Base-by-base conservation (phyloP, 768 basidiomycete species). In the Podaxis rugospora region DNA sequence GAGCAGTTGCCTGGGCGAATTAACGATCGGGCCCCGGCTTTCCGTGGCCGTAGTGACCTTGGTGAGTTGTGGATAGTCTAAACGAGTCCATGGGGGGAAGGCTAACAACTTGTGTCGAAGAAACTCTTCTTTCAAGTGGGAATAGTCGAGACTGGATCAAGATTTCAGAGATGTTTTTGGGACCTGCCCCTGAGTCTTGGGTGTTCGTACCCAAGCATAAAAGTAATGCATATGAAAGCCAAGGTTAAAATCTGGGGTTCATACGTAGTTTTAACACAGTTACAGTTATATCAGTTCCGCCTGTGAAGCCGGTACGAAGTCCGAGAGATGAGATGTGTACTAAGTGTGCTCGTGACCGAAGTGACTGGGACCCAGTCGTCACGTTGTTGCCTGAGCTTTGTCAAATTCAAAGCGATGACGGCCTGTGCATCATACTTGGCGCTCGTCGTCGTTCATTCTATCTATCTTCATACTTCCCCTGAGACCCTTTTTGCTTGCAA, bases 141-240 rank as follows among this genome's bases (percentile, higher is more conserved):
- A 83, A 92, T 68, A 88, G 90, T 69, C 76, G 80, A 40, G 92
- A 95, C 69, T 96, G 95, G 95, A 90, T 95, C 44, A 92, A 87
- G 75, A 87, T 99, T 50, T 90, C 91, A 1, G 93, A 95, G 74
- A 95, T 96, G 90, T 97, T 97, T 76, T 76, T 98, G 25, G 96
- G 95, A 0, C 89, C 89, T 59, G 83, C 85, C 1, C 95, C 93
- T 1, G 90, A 91, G 62, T 77, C 83, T 2, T 96, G 92, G 87
- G 75, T 76, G 5, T 98, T 97, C 74, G 86, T 84, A 13, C 94
- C 95, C 1, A 98, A 97, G 73, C 95, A 98, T 75, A 95, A 93
- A 75, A 95, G 92, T 64, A 98, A 97, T 70, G 77, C 91, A 1
- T 80, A 86, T 70, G 88, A 88, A 59, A 81, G 77, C 42, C 79